phyloP scores from a whole-genome alignment of 2,329 filamentous ascomycete genomes.

The Westerdykella sp. region DNA sequence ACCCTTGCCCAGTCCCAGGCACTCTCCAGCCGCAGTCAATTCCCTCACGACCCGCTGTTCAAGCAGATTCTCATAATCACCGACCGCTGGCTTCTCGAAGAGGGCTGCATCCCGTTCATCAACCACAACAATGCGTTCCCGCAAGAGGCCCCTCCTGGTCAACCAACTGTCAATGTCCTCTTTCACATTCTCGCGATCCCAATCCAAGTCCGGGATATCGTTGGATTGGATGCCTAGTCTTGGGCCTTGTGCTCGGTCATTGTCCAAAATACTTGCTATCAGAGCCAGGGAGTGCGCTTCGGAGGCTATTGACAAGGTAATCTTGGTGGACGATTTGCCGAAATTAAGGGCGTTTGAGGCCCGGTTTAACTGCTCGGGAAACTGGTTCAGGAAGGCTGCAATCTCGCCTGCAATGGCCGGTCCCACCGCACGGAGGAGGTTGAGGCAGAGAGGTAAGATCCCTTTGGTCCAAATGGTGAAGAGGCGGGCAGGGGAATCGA shows the following conservation, averaged over 20 bases:
- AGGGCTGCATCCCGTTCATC: constrained; percentile 66
- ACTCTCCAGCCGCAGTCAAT: constrained; percentile 31
- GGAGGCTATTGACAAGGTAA: constrained; percentile 66
- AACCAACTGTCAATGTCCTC: constrained; percentile 84
- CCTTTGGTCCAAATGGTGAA: constrained; percentile 88
- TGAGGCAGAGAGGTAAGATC: constrained; percentile 80
- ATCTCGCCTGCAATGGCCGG: constrained; percentile 78
- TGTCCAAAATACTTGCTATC: constrained; percentile 64
- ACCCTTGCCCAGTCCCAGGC: constrained; percentile 26
- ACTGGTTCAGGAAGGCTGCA: constrained; percentile 81
- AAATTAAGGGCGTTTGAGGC: constrained; percentile 67
- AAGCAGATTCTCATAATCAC: constrained; percentile 53
- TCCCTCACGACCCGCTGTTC: constrained; percentile 65
- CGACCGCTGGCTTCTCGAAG: constrained; percentile 37
- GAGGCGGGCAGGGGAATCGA: constrained; percentile 68
- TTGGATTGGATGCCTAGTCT: constrained; percentile 46
- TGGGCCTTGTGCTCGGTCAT: constrained; percentile 49
- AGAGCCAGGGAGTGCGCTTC: constrained; percentile 76
- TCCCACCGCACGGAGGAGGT: constrained; percentile 76
- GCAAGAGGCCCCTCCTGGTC: constrained; percentile 59
- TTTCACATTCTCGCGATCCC: constrained; percentile 65
- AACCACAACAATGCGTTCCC: constrained; percentile 66
- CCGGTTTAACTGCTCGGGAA: constrained; percentile 68
- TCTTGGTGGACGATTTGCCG: constrained; percentile 46
- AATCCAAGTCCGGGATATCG: constrained; percentile 66